Conservation (phyloP, 495 filamentous ascomycete genomes). For the Aspergillus incahuasiensis region DNA sequence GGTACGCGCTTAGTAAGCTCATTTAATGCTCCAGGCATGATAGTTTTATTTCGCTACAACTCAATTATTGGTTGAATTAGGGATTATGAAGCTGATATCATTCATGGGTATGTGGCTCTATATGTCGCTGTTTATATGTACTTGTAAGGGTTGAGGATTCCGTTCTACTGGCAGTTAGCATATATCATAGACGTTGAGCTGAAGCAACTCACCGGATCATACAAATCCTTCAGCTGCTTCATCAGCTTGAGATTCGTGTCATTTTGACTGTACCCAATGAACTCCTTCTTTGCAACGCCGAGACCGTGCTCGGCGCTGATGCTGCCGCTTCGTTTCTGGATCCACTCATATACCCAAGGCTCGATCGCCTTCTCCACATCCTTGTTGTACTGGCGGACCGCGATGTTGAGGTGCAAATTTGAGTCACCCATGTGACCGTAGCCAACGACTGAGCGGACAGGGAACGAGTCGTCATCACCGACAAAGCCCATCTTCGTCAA, state of each 20-base stretch:
- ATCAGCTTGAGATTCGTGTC: slow-evolving; percentile 82
- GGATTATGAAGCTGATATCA: neutral
- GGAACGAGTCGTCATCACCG: slow-evolving; percentile 69
- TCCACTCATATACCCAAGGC: slow-evolving; percentile 97
- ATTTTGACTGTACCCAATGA: slow-evolving; percentile 86
- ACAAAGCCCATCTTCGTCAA: slow-evolving; percentile 70
- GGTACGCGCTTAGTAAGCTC: slow-evolving; percentile 7
- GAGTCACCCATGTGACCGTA: slow-evolving; percentile 98
- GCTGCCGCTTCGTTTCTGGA: slow-evolving; percentile 75
- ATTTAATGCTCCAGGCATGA: too few species aligned
- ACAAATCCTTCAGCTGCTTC: slow-evolving; percentile 87
- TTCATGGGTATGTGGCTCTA: neutral
- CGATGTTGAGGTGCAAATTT: slow-evolving; percentile 89
- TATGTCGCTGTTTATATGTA: slow-evolving; percentile 51
- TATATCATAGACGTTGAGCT: neutral
- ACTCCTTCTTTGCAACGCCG: slow-evolving; percentile 90
- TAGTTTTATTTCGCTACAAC: too few species aligned
- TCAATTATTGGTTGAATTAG: neutral
- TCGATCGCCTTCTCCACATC: slow-evolving; percentile 85
- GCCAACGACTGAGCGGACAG: slow-evolving; percentile 84
- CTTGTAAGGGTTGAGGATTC: slow-evolving; percentile 94
- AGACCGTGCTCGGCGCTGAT: slow-evolving; percentile 96
- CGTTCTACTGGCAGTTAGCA: slow-evolving; percentile 55
- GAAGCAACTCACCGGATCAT: slow-evolving; percentile 77
- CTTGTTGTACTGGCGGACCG: slow-evolving; percentile 76